A percentile compares a stretch with the other conserved stretches of the same genome.
Conservation (phyloP, 805 yeast species). For the Kuraishia hungarica region DNA sequence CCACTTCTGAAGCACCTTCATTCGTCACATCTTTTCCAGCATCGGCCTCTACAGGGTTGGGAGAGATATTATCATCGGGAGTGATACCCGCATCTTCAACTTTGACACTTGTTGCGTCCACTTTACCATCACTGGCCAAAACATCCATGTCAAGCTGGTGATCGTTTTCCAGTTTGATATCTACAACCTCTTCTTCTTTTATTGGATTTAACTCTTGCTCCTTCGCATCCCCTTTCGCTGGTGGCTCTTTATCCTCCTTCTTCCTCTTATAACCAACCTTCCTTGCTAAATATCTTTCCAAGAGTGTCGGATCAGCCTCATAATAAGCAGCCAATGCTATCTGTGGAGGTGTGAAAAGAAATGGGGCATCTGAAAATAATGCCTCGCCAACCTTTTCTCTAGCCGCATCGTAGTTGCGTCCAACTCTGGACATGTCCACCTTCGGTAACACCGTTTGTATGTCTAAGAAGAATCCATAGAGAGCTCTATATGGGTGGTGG, state of each 20-base stretch:
- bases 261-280: slow-evolving; percentile 37
- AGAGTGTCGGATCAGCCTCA: slow-evolving; percentile 52
- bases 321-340: slow-evolving; percentile 84
- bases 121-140: not conserved
- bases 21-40: slow-evolving; percentile 2
- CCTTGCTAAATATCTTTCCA: slow-evolving; percentile 56
- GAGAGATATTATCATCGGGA: not conserved
- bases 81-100: slow-evolving; percentile 4
- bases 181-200: slow-evolving; percentile 8
- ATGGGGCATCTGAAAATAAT: slow-evolving; percentile 68
- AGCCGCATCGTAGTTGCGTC: slow-evolving; percentile 64
- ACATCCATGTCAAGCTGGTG: no score
- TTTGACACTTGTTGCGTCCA: slow-evolving; percentile 9
- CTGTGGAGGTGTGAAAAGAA: slow-evolving; percentile 87
- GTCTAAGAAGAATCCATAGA: slow-evolving; percentile 94
- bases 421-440: slow-evolving; percentile 48
- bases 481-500: slow-evolving; percentile 82
- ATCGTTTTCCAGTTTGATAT: not conserved
- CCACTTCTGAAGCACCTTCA: slow-evolving; percentile 5
- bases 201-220: slow-evolving; percentile 6
- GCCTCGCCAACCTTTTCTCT: slow-evolving; percentile 56
- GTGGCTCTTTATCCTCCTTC: slow-evolving; percentile 9
- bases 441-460: slow-evolving; percentile 54
- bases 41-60: not conserved
- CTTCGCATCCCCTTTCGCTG: no score